Conservation (phyloP, 2,329 filamentous ascomycete genomes). For the Talaromyces funiculosus region DNA sequence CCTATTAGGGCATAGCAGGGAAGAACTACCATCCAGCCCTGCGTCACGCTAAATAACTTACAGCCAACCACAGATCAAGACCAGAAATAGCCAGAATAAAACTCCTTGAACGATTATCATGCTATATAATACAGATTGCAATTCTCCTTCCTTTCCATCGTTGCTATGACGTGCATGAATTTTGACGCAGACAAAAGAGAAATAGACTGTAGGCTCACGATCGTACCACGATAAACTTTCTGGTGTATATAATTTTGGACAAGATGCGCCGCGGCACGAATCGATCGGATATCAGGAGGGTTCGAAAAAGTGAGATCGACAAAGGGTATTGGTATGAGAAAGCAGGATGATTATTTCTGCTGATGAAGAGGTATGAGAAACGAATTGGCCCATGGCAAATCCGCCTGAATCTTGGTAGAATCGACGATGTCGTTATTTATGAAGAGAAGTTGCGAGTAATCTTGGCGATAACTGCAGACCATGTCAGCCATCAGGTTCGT, state of each 20-base stretch:
- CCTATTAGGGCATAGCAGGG: background rate
- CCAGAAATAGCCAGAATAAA: background rate
- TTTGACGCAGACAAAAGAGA: background rate
- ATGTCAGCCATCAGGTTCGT: constrained; percentile 19
- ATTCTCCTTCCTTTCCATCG: background rate
- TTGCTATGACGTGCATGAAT: constrained; percentile 3
- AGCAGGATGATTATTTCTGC: background rate
- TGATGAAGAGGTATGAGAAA: background rate
- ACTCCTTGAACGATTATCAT: constrained; percentile 6
- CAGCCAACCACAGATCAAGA: background rate
- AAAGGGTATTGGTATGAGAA: constrained; percentile 5
- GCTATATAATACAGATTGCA: constrained; percentile 10
- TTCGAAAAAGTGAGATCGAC: background rate
- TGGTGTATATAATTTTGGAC: background rate
- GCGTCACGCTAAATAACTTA: background rate
- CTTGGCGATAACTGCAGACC: constrained; percentile 77
- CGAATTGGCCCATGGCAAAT: background rate
- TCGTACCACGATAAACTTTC: background rate
- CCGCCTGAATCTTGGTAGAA: background rate
- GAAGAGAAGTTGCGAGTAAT: constrained; percentile 78
- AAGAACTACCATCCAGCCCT: background rate
- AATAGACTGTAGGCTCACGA: background rate
- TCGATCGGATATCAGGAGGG: background rate
- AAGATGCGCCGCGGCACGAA: background rate
- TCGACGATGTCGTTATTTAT: constrained; percentile 27